Base-by-base conservation (phyloP, 805 yeast genomes). In the Kazachstania bromeliacearum region DNA sequence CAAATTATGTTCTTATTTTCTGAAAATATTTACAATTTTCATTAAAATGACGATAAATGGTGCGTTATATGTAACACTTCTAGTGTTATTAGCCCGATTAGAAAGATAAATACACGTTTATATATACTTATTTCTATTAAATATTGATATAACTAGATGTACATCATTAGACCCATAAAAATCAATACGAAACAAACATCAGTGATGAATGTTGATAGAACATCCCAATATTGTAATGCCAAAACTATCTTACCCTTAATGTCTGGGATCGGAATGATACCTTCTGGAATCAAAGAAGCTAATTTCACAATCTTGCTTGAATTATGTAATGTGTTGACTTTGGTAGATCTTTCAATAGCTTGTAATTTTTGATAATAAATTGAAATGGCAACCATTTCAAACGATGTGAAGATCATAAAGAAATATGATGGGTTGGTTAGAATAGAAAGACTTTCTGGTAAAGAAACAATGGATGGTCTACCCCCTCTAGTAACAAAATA, bases 341-440 rank as follows among this genome's bases (percentile, higher is more conserved):
- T 48, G 28, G 49, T 46, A 2, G 43, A 28, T 24, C 38, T 48
- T 35, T 59, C 60, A 16, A 57, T 40, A 6, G 40, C 37, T 28
- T 48, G 53, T 14, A 55, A 37, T 34, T 42, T 45, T 19, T 53
- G 60, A 29, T 55, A 57, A 35, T 51, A 57, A 8, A 57, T 37
- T 9, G 63, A 57, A 15, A 55, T 48, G 8, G 59, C 55, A 9
- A 55, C 50, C 17, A 59, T 50, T 41, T 59, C 63, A 34, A 59
- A 47, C 5, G 59, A 45, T 4, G 59, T 46, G 40, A 59, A 57
- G 4, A 59, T 43, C 43, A 55, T 50, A 37, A 57, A 57, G 41
- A 59, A 59, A 25, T 57, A 55, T 12, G 55, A 45, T 30, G 55
- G 53, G 27, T 50, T 44, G 6, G 42, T 24, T 7, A 51, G 33